phyloP scores from a whole-genome alignment of 129 eudicot species.

The Escallonia rubra region DNA sequence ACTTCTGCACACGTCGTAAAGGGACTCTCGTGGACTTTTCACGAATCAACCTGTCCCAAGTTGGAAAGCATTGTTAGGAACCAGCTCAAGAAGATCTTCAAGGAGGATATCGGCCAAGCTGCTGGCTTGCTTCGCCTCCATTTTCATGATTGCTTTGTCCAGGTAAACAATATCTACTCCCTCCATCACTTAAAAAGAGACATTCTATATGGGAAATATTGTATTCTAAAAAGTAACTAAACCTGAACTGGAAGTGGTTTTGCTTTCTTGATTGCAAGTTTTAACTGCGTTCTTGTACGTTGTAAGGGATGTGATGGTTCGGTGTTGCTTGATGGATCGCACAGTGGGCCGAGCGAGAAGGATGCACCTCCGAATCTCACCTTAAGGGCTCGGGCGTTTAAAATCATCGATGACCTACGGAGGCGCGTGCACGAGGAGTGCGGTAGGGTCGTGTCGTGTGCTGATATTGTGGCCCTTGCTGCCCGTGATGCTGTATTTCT shows the following conservation, averaged over 20 bases:
- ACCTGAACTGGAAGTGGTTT: too few species aligned
- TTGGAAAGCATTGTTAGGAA: constrained; percentile 12
- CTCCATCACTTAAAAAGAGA: background rate
- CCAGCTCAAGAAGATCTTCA: constrained; percentile 12
- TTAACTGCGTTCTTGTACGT: too few species aligned
- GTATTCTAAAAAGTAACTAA: too few species aligned
- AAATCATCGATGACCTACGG: constrained; percentile 40
- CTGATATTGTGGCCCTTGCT: constrained; percentile 53
- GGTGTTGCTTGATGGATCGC: constrained; percentile 65
- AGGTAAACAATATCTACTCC: constrained; percentile 8
- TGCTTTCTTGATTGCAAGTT: too few species aligned
- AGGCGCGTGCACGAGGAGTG: constrained; percentile 35
- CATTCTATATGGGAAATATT: too few species aligned
- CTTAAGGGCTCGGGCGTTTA: constrained; percentile 44
- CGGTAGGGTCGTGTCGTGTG: constrained; percentile 36
- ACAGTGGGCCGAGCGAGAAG: constrained; percentile 59
- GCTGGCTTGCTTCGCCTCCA: constrained; percentile 22
- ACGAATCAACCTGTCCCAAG: constrained; percentile 5
- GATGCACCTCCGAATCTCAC: constrained; percentile 54
- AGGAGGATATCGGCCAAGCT: constrained; percentile 10
- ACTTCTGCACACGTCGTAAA: background rate
- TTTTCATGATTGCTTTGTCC: constrained; percentile 25
- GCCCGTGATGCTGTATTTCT: constrained; percentile 49
- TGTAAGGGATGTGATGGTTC: constrained; percentile 73
- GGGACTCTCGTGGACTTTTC: constrained; percentile 8